Conservation (phyloP, 768 basidiomycete species). For the Termitomyces sp. region DNA sequence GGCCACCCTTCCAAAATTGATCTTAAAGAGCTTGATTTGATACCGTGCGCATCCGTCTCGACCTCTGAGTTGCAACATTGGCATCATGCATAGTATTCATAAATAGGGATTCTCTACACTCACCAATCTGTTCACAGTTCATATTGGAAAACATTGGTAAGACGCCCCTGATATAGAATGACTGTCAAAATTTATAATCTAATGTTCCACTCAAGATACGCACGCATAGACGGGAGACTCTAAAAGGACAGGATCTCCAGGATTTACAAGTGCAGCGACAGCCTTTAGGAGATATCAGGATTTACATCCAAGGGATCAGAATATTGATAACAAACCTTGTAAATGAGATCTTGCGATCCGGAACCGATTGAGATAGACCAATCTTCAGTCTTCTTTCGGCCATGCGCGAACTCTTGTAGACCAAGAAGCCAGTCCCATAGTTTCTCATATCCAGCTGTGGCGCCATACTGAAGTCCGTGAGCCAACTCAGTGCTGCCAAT, state of each 20-base stretch:
- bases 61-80: conserved; percentile 41
- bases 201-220: conserved; percentile 15
- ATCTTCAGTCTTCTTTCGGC: conserved; percentile 50
- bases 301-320: not conserved
- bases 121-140: conserved; percentile 54
- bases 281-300: conserved; percentile 37
- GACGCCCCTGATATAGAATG: conserved; percentile 39
- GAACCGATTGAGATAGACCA: conserved; percentile 78
- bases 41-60: conserved; percentile 64
- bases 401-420: conserved; percentile 69
- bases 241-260: conserved; percentile 74
- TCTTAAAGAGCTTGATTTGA: conserved; percentile 51
- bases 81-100: not conserved
- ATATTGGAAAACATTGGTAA: conserved; percentile 52
- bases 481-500: conserved; percentile 58
- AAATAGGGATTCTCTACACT: conserved; percentile 10
- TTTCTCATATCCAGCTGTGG: conserved; percentile 62
- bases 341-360: conserved; percentile 86
- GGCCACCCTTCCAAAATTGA: conserved; percentile 69
- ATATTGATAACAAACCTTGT: conserved; percentile 38
- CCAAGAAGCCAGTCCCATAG: conserved; percentile 65
- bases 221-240: conserved; percentile 76
- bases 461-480: conserved; percentile 70
- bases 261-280: conserved; percentile 61
- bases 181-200: conserved; percentile 5